Percentiles rank a stretch among this genome's conserved stretches.
Evolutionary conservation across 2,329 filamentous ascomycete species (phyloP).

Genomic region (Gnomoniopsis smithogilvyi): DNA sequence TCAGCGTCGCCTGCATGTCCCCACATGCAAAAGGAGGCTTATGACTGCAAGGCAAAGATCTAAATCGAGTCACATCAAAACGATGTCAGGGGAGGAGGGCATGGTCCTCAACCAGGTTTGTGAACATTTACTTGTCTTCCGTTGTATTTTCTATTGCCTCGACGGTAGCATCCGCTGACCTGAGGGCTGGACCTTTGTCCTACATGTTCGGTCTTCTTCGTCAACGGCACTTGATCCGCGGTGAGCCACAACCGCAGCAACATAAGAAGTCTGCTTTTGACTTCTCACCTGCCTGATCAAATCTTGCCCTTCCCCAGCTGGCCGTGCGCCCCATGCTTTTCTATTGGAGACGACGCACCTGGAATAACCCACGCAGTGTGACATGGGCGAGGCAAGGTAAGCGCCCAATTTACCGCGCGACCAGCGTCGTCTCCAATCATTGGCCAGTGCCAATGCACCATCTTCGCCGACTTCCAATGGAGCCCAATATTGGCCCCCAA

Average conservation of each 20-base stretch:
- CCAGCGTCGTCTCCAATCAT: constrained; percentile 8
- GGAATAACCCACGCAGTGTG: constrained; percentile 8
- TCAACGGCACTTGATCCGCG: background rate
- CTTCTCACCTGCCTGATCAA: background rate
- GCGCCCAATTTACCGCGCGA: constrained; percentile 14
- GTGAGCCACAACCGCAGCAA: background rate
- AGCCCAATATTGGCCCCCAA: constrained; percentile 8
- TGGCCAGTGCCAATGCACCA: constrained; percentile 4
- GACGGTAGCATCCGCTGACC: background rate
- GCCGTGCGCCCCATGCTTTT: constrained; percentile 1
- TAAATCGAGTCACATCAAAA: background rate
- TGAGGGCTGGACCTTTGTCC: background rate
- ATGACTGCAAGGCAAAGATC: background rate
- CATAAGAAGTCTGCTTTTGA: background rate
- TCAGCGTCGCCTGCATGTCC: background rate
- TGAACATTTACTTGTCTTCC: background rate
- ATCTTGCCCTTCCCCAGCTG: background rate
- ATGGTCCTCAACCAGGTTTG: background rate
- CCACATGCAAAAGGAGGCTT: too few relatives aligned
- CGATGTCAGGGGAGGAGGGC: background rate
- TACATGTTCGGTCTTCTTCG: background rate
- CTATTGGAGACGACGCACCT: constrained; percentile 7
- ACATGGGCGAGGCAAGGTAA: constrained; percentile 15
- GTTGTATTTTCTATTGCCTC: background rate
- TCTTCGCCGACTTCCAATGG: background rate